Evolutionary conservation across 1,284 basidiomycete species (phyloP).

Genomic region (Malassezia restricta): DNA sequence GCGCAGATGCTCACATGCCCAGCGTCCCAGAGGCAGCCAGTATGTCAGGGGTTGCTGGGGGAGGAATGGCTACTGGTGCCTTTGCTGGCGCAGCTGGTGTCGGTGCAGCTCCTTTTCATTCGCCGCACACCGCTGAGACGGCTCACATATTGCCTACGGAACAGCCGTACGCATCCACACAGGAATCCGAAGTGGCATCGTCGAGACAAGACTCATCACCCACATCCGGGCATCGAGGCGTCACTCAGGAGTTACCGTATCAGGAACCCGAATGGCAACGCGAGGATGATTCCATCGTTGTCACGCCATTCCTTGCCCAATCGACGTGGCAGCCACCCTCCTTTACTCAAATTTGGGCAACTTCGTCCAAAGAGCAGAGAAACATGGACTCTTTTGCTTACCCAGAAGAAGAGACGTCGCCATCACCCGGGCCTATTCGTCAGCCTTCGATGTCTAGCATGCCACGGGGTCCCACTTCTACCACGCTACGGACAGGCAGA

Average conservation of each 20-base stretch:
- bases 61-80: not conserved
- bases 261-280: conserved; percentile 11
- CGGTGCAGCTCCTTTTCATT: not conserved
- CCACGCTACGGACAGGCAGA: not conserved
- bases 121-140: not conserved
- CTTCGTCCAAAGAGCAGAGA: not conserved
- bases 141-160: not conserved
- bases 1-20: not conserved
- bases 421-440: not conserved
- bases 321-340: conserved; percentile 1
- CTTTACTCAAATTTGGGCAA: conserved; percentile 1
- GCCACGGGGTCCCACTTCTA: not conserved
- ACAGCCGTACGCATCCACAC: not conserved
- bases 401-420: not conserved
- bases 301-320: conserved; percentile 13
- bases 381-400: not conserved
- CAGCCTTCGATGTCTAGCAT: not conserved
- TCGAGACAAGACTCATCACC: not conserved
- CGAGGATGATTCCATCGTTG: conserved; percentile 2
- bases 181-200: not conserved
- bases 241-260: not conserved
- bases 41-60: not conserved
- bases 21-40: not conserved
- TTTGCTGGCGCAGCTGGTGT: not conserved
- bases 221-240: not conserved